A percentile compares a stretch with the other conserved stretches of the same genome.
These are phyloP conservation scores for Ogataea minuta DNA, from an alignment of 805 yeast genomes.

Conservation along the genomic window DNA sequence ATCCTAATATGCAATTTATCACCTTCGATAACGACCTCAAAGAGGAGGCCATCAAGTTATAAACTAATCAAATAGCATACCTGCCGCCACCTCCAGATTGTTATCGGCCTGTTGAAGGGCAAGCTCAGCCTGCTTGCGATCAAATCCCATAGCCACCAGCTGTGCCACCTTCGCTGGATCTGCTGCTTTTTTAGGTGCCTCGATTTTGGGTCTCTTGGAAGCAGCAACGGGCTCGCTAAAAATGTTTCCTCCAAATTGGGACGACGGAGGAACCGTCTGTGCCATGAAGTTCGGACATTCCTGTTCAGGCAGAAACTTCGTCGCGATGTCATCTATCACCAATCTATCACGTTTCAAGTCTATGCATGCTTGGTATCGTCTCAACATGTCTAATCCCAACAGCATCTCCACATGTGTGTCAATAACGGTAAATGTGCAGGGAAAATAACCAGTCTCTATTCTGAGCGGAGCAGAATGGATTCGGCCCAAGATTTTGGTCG, in stretches of 20 bases:
- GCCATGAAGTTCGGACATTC: conserved; percentile 53
- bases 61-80: conserved; percentile 51
- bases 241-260: conserved; percentile 38
- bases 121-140: conserved; percentile 55
- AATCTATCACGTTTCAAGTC: conserved; percentile 68
- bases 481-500: conserved; percentile 71
- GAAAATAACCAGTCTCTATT: conserved; percentile 62
- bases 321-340: conserved; percentile 67
- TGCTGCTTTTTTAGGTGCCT: conserved; percentile 23
- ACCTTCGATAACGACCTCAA: conserved; percentile 20
- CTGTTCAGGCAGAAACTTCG: conserved; percentile 68
- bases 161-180: conserved; percentile 37
- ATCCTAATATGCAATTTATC: conserved; percentile 45
- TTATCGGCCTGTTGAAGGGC: conserved; percentile 72
- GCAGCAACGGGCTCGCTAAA: conserved; percentile 23
- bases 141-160: conserved; percentile 69
- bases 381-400: conserved; percentile 88
- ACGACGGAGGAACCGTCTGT: conserved; percentile 9
- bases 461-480: conserved; percentile 87
- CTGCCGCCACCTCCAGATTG: conserved; percentile 83
- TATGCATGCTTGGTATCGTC: conserved; percentile 79
- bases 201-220: conserved; percentile 24
- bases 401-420: conserved; percentile 73
- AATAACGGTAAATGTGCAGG: conserved; percentile 68
- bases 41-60: conserved; percentile 20